A percentile compares a stretch with the other conserved stretches of the same genome.
Evolutionary conservation across 306 rosid genomes (phyloP).

Genomic region (Astragalus glycyphyllos): DNA sequence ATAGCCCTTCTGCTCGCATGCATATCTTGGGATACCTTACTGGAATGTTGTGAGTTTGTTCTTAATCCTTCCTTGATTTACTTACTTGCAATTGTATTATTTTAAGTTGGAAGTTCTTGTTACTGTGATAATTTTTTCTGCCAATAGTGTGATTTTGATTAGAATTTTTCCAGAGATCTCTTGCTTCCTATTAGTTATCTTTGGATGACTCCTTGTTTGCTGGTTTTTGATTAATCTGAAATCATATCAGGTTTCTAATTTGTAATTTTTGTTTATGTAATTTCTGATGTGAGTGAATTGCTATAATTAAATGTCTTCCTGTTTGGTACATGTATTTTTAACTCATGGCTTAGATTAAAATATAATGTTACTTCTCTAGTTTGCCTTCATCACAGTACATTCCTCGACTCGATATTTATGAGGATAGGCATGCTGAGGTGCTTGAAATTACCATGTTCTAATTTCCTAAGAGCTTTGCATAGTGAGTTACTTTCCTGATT

Average conservation of each 20-base stretch:
- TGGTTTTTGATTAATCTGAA: slow-evolving; percentile 8
- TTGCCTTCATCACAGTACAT: slow-evolving; percentile 17
- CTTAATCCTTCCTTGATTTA: slow-evolving; percentile 11
- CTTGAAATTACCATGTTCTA: slow-evolving; percentile 8
- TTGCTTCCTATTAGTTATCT: background rate
- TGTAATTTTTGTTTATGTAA: background rate
- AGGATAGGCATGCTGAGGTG: slow-evolving; percentile 4
- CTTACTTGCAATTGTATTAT: slow-evolving; percentile 28
- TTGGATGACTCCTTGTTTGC: slow-evolving; percentile 4
- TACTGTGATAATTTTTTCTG: background rate
- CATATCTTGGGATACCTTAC: slow-evolving; percentile 81
- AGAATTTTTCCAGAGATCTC: background rate
- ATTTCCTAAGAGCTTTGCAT: slow-evolving; percentile 4
- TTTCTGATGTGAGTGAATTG: background rate
- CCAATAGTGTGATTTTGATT: slow-evolving; percentile 25
- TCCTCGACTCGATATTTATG: slow-evolving; percentile 11
- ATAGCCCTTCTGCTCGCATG: slow-evolving; percentile 85
- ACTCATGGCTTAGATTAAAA: slow-evolving; percentile 20
- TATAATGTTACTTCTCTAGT: slow-evolving; percentile 7
- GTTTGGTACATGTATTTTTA: background rate
- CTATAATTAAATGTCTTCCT: slow-evolving; percentile 18
- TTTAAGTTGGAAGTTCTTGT: background rate
- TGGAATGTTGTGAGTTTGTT: slow-evolving; percentile 79
- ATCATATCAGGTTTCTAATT: background rate
- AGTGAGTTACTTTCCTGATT: slow-evolving; percentile 5